phyloP scores from a whole-genome alignment of 768 basidiomycete species.

The Rhizopogon vinicolor region DNA sequence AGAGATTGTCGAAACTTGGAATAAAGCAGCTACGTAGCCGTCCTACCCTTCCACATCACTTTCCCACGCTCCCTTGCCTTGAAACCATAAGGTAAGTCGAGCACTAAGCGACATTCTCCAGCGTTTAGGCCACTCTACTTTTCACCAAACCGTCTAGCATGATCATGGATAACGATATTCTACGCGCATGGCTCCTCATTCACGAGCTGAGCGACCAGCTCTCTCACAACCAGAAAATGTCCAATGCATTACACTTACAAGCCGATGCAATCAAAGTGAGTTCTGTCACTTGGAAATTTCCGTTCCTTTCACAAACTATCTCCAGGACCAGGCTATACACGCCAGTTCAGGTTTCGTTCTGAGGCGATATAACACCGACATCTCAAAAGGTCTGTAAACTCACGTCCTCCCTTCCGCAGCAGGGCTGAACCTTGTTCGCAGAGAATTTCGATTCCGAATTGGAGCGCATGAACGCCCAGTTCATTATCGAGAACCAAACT shows the following conservation, averaged over 20 bases:
- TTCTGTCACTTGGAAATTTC: not conserved
- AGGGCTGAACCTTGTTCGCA: constrained; percentile 28
- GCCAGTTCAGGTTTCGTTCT: constrained; percentile 71
- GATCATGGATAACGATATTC: constrained; percentile 59
- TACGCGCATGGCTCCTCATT: constrained; percentile 76
- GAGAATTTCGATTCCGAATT: constrained; percentile 91
- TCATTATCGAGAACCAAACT: constrained; percentile 91
- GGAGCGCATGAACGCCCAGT: constrained; percentile 83
- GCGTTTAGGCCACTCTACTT: too few relatives aligned
- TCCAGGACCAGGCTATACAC: constrained; percentile 71
- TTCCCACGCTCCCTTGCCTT: not conserved
- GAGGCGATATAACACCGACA: constrained; percentile 82
- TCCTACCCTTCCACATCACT: not conserved
- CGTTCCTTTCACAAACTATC: constrained; percentile 7
- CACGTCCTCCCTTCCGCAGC: constrained; percentile 2
- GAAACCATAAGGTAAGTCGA: not conserved
- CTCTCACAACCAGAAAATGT: constrained; percentile 73
- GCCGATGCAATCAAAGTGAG: constrained; percentile 71
- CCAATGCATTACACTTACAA: constrained; percentile 62
- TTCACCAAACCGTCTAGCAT: constrained; percentile 4
- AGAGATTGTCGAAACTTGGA: constrained; percentile 9
- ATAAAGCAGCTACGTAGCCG: too few relatives aligned
- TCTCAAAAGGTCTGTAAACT: constrained; percentile 61
- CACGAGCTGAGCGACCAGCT: constrained; percentile 83
- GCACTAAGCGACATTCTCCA: too few relatives aligned